Conservation (phyloP, 2,329 filamentous ascomycete species). For the Rutstroemia sp. region DNA sequence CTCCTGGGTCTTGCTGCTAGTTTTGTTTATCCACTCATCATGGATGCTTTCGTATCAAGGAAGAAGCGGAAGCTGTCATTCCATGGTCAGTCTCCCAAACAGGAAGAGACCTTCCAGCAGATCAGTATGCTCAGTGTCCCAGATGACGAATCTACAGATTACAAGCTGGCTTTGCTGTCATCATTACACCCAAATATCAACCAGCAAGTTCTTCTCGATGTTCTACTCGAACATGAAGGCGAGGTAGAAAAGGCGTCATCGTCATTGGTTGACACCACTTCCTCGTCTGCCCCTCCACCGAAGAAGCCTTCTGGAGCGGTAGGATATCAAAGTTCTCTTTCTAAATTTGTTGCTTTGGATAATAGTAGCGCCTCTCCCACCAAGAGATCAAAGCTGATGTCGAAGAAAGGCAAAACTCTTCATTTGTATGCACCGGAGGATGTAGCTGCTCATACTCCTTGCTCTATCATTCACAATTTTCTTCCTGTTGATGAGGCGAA, state of each 20-base stretch:
- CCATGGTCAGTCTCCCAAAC: background rate
- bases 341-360: conserved; percentile 34
- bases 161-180: conserved; percentile 77
- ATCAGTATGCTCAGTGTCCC: conserved; percentile 21
- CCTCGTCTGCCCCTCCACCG: conserved; percentile 12
- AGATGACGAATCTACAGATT: conserved; percentile 71
- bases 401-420: conserved; percentile 73
- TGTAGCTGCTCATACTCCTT: conserved; percentile 77
- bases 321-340: conserved; percentile 59
- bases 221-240: conserved; percentile 70
- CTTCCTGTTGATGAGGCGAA: conserved; percentile 66
- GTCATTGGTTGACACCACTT: conserved; percentile 37
- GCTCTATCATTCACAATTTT: conserved; percentile 89
- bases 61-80: conserved; percentile 42
- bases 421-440: conserved; percentile 78
- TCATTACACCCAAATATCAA: conserved; percentile 63
- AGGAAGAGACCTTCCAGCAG: conserved; percentile 6
- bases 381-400: conserved; percentile 46
- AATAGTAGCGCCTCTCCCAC: conserved; percentile 10
- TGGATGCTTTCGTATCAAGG: conserved; percentile 51
- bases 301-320: conserved; percentile 25
- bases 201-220: conserved; percentile 65
- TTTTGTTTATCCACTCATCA: conserved; percentile 22
- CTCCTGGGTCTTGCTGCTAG: no score
- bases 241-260: conserved; percentile 60